Conservation (phyloP, 441 rosid genomes). For the Populus hybrid region DNA sequence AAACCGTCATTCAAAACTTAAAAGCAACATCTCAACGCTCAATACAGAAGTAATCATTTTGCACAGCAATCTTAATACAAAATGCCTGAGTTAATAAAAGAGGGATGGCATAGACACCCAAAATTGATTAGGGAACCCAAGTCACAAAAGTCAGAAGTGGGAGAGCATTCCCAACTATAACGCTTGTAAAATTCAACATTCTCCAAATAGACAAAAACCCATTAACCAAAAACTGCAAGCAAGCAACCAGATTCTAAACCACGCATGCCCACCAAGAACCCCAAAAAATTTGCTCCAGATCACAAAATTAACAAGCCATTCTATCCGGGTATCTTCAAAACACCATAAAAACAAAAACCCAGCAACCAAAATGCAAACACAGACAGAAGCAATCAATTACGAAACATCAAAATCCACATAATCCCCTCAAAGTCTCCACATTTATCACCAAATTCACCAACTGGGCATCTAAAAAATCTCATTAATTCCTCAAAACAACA, state of each 20-base stretch:
- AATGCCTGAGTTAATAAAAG: background rate
- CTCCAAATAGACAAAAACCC: background rate
- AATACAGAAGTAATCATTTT: background rate
- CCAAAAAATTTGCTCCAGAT: constrained; percentile 1
- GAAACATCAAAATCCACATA: constrained; percentile 8
- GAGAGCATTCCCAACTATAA: background rate
- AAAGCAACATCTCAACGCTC: background rate
- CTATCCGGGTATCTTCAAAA: constrained; percentile 22
- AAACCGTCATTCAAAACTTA: background rate
- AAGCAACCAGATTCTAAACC: background rate
- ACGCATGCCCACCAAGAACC: background rate
- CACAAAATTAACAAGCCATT: constrained; percentile 10
- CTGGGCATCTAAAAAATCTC: constrained; percentile 9
- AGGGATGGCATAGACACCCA: background rate
- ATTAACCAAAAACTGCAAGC: background rate
- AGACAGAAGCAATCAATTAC: background rate
- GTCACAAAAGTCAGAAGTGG: background rate
- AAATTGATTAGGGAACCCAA: background rate
- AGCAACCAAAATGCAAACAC: constrained; percentile 14
- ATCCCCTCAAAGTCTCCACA: constrained; percentile 15
- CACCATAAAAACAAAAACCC: constrained; percentile 13
- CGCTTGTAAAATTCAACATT: constrained; percentile 13
- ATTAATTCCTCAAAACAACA: constrained; percentile 1
- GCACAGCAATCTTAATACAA: background rate
- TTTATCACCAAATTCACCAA: constrained; percentile 21